phyloP scores from a whole-genome alignment of 495 filamentous ascomycete genomes.

The Antarctomyces pellizariae region DNA sequence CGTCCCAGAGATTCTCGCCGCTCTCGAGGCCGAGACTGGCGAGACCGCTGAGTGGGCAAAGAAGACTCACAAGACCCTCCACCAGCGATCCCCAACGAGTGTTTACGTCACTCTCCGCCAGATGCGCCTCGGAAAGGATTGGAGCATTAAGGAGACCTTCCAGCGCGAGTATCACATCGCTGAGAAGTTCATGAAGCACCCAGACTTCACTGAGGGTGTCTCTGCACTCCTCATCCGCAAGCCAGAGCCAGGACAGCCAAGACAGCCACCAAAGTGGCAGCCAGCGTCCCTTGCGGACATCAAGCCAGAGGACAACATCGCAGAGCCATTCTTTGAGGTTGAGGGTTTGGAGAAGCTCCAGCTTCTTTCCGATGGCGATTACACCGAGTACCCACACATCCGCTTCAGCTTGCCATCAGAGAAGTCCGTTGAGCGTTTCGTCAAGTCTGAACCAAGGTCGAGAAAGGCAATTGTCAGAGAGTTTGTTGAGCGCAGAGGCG shows the following conservation, averaged over 20 bases:
- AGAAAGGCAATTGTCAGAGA: constrained; percentile 20
- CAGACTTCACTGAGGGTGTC: constrained; percentile 77
- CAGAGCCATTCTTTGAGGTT: constrained; percentile 34
- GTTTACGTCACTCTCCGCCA: constrained; percentile 62
- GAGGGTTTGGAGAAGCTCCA: constrained; percentile 22
- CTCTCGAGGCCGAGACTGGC: constrained; percentile 33
- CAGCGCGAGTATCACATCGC: constrained; percentile 61
- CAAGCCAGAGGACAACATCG: constrained; percentile 20
- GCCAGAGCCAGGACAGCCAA: constrained; percentile 17
- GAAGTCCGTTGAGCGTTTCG: constrained; percentile 32
- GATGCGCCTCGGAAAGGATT: constrained; percentile 47
- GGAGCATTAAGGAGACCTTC: constrained; percentile 68
- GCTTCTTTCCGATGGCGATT: constrained; percentile 27
- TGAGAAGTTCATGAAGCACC: constrained; percentile 58
- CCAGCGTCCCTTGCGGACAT: constrained; percentile 45
- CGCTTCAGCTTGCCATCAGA: constrained; percentile 46
- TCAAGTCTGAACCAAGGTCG: constrained; percentile 18
- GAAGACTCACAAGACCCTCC: constrained; percentile 44
- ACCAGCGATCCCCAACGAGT: constrained; percentile 55
- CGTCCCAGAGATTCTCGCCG: constrained; percentile 43
- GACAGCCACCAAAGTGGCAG: constrained; percentile 37
- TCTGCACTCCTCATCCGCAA: constrained; percentile 48
- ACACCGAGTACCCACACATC: constrained; percentile 41
- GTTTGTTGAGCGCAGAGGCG: constrained; percentile 20
- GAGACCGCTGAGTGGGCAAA: constrained; percentile 37